phyloP scores from a whole-genome alignment of 2,329 filamentous ascomycete species.

The Cercospora janseana region DNA sequence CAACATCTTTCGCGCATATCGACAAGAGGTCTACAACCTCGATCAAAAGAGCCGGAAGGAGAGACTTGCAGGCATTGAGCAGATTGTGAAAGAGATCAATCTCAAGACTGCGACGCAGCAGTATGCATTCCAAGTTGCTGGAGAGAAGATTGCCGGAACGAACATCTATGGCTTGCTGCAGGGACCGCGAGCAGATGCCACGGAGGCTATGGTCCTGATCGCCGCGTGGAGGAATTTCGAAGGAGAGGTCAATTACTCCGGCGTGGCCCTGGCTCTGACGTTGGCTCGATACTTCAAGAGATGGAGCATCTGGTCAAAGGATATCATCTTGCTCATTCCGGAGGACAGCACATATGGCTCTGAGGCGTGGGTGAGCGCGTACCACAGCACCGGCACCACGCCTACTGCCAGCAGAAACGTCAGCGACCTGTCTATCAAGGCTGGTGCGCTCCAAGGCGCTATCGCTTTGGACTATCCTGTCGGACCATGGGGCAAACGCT shows the following conservation, averaged over 20 bases:
- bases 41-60: slow-evolving; percentile 45
- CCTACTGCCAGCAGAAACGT: slow-evolving; percentile 53
- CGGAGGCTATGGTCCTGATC: slow-evolving; percentile 91
- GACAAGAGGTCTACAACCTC: slow-evolving; percentile 72
- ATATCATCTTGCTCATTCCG: slow-evolving; percentile 88
- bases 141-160: slow-evolving; percentile 71
- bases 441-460: slow-evolving; percentile 86
- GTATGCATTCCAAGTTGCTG: slow-evolving; percentile 80
- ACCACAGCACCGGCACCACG: slow-evolving; percentile 82
- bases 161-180: slow-evolving; percentile 94
- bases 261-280: slow-evolving; percentile 80
- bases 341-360: slow-evolving; percentile 86
- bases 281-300: slow-evolving; percentile 92
- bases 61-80: slow-evolving; percentile 57
- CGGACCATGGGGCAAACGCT: slow-evolving; percentile 68
- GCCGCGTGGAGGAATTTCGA: slow-evolving; percentile 84
- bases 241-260: slow-evolving; percentile 76
- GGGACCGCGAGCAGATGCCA: slow-evolving; percentile 90
- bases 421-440: slow-evolving; percentile 79
- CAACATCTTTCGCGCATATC: slow-evolving; percentile 87
- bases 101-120: slow-evolving; percentile 85
- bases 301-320: slow-evolving; percentile 98
- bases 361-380: slow-evolving; percentile 96
- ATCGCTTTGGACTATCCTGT: slow-evolving; percentile 87
- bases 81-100: slow-evolving; percentile 73